Conservation (phyloP, 371 early-diverging fungal genomes). For the Apophysomyces elegans region DNA sequence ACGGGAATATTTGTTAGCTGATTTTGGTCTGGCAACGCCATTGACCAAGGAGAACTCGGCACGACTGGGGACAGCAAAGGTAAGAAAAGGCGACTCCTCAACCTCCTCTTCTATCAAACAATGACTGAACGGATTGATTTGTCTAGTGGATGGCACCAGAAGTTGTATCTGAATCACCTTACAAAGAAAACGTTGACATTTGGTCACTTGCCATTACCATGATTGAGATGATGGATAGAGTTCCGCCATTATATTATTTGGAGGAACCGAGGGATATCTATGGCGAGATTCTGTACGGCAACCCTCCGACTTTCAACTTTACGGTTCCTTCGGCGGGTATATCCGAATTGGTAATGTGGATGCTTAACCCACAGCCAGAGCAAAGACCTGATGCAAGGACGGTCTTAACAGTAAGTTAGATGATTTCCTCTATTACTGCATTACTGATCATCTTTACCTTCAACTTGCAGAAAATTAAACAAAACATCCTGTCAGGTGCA, state of each 20-base stretch:
- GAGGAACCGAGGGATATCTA: slow-evolving; percentile 49
- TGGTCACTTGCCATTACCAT: slow-evolving; percentile 58
- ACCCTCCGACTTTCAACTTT: slow-evolving; percentile 48
- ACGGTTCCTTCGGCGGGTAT: slow-evolving; percentile 40
- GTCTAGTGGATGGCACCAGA: slow-evolving; percentile 60
- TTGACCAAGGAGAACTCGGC: slow-evolving; percentile 35
- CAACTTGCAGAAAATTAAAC: slow-evolving; percentile 29
- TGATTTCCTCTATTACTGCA: background rate
- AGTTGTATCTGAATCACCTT: slow-evolving; percentile 43
- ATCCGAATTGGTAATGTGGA: slow-evolving; percentile 40
- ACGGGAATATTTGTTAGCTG: slow-evolving; percentile 28
- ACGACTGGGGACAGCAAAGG: slow-evolving; percentile 52
- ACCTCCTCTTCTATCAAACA: too few relatives aligned
- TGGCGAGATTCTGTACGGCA: slow-evolving; percentile 45
- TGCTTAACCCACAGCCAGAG: slow-evolving; percentile 41
- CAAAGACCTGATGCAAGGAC: slow-evolving; percentile 42
- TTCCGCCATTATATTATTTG: slow-evolving; percentile 54
- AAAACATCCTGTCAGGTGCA: slow-evolving; percentile 29
- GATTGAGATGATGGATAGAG: slow-evolving; percentile 61
- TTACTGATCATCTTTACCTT: slow-evolving; percentile 4
- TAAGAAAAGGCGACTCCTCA: slow-evolving; percentile 9
- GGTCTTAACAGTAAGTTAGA: slow-evolving; percentile 37
- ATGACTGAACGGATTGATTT: too few relatives aligned
- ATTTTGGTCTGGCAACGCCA: slow-evolving; percentile 55
- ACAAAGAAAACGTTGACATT: slow-evolving; percentile 52